These are phyloP conservation scores for Biscogniauxia marginata DNA, from an alignment of 2,329 filamentous ascomycete genomes.

Conservation along the genomic window DNA sequence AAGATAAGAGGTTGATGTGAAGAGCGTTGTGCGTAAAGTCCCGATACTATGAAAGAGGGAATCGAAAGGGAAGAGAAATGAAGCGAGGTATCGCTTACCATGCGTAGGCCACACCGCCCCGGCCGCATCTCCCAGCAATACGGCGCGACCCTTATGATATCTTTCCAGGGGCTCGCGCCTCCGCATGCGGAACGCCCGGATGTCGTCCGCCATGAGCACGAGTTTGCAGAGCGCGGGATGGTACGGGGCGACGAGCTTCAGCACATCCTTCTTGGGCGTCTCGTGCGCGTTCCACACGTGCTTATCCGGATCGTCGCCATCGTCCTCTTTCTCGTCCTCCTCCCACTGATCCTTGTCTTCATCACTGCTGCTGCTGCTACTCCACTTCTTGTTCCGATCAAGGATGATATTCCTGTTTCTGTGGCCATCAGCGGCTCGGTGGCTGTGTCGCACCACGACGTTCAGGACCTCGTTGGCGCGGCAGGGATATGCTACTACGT, in stretches of 20 bases:
- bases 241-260: slow-evolving; percentile 5
- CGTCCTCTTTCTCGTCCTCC: neutral
- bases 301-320: too few species aligned
- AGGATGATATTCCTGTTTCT: neutral
- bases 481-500: neutral
- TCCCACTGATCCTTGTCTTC: neutral
- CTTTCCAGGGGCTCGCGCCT: slow-evolving; percentile 6
- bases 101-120: slow-evolving; percentile 13
- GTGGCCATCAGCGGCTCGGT: neutral
- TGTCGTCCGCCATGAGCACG: slow-evolving; percentile 7
- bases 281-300: neutral
- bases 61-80: neutral
- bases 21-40: too few species aligned
- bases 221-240: slow-evolving; percentile 7
- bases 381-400: neutral
- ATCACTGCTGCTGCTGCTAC: neutral
- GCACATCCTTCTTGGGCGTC: neutral
- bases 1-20: too few species aligned
- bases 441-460: neutral
- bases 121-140: slow-evolving; percentile 12
- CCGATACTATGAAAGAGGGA: too few species aligned
- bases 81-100: neutral
- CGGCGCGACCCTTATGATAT: slow-evolving; percentile 10
- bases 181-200: slow-evolving; percentile 8
- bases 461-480: neutral